Base-by-base conservation (phyloP, 2,329 filamentous ascomycete genomes). In the Passalora sequoiae region DNA sequence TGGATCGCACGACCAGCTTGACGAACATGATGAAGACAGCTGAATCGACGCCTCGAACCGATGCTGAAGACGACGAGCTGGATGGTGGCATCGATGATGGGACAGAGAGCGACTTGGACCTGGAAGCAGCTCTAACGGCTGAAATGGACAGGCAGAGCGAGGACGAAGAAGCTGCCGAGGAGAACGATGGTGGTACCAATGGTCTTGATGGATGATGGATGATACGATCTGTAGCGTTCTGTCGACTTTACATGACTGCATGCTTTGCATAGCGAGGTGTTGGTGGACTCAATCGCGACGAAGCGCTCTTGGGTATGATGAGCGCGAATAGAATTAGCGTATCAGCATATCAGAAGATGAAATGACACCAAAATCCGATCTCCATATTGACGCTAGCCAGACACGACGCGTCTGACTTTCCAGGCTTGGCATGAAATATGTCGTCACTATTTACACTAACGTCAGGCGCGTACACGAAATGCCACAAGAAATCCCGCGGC, bases 61-160 rank as follows among this genome's bases (percentile, higher is more conserved):
- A 66, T n/a, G 66, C 69, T 21, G 71, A 70, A 38, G 56, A 62
- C 30, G 51, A 60, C 49, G 33, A 36, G 6, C 9, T 43, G 56
- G 10, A 62, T 64, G 63, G 65, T 6, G 63, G 49, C 33, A 53
- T 50, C 10, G 39, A 45, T 29, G 51, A 49, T 20, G 47, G 19
- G 10, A 40, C 44, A 17, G 53, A 55, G 7, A 50, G 55, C 17
- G 66, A 60, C 21, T 75, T 56, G 20, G 75, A 81, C 54, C 63
- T 83, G 38, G 81, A 82, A 61, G 75, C 77, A n/a, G 68, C 69
- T 43, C 51, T 73, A 46, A 67, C 68, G 47, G 69, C 66, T 3
- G 72, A 70, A 49, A 60, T 72, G 56, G 65, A 54, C 36, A 51
- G 53, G 38, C 46, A 58, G 38, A 55, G 46, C 10, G 55, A 66